phyloP scores from a whole-genome alignment of 805 yeast genomes.

The Ascoidea asiatica region DNA sequence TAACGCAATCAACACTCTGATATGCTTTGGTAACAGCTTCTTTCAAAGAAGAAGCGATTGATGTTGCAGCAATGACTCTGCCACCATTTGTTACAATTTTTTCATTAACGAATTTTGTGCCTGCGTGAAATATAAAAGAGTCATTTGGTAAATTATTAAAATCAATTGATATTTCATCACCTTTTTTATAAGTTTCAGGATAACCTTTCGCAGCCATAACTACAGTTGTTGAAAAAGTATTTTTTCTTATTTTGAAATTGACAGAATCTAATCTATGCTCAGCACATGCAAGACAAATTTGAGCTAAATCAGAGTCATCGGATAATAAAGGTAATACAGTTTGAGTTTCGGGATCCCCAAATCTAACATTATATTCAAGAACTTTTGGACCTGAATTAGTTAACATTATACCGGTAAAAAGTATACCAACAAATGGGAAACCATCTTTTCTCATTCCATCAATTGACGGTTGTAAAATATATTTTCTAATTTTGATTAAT shows the following conservation, averaged over 20 bases:
- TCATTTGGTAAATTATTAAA: conserved; percentile 22
- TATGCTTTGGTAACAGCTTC: conserved; percentile 83
- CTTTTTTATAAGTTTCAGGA: conserved; percentile 78
- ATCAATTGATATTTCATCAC: conserved; percentile 64
- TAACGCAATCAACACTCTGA: conserved; percentile 64
- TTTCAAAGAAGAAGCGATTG: conserved; percentile 60
- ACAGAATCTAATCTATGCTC: conserved; percentile 89
- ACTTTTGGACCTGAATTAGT: conserved; percentile 86
- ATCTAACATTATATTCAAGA: conserved; percentile 92
- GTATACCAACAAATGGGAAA: conserved; percentile 87
- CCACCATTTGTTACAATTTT: conserved; percentile 83
- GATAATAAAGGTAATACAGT: conserved; percentile 81
- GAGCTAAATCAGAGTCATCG: conserved; percentile 81
- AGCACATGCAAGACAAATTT: conserved; percentile 84
- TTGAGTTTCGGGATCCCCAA: conserved; percentile 99
- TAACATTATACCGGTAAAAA: conserved; percentile 92
- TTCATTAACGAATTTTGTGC: conserved; percentile 45
- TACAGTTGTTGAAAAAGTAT: conserved; percentile 75
- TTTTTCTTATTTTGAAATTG: conserved; percentile 33
- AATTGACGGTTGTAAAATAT: conserved; percentile 81
- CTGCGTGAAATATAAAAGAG: conserved; percentile 88
- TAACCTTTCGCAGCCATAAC: conserved; percentile 96
- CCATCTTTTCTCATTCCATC: conserved; percentile 96
- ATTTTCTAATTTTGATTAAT: conserved; percentile 52
- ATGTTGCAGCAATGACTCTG: conserved; percentile 91